phyloP scores from a whole-genome alignment of 2,329 filamentous ascomycete species.

The Onygena corvina region DNA sequence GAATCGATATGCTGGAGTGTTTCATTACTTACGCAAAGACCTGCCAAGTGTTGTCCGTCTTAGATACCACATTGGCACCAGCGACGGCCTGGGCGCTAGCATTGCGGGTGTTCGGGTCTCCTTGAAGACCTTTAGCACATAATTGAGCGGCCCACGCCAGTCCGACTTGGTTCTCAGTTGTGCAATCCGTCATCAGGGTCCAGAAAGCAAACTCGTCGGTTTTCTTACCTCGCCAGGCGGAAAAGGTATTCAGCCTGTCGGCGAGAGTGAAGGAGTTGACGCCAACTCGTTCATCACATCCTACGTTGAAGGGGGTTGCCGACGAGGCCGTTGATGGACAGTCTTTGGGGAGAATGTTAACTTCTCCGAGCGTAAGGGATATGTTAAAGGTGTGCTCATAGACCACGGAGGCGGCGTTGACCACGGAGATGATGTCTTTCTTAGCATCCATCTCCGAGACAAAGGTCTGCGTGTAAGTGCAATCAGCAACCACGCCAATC shows the following conservation, averaged over 20 bases:
- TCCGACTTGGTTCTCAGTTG: constrained; percentile 69
- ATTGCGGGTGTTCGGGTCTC: constrained; percentile 9
- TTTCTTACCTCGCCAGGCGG: constrained; percentile 68
- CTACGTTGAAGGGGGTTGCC: constrained; percentile 71
- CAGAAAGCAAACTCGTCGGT: constrained; percentile 79
- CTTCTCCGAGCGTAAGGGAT: constrained; percentile 74
- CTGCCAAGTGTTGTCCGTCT: constrained; percentile 76
- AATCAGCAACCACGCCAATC: constrained; percentile 85
- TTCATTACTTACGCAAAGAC: constrained; percentile 53
- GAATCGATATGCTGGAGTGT: not conserved
- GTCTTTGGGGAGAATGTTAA: constrained; percentile 61
- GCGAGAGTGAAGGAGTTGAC: constrained; percentile 51
- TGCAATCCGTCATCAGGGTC: constrained; percentile 72
- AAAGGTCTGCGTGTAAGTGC: constrained; percentile 68
- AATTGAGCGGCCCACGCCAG: constrained; percentile 82
- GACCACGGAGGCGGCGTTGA: constrained; percentile 75
- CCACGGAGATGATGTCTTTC: constrained; percentile 64
- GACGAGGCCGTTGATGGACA: constrained; percentile 60
- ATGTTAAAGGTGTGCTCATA: constrained; percentile 94
- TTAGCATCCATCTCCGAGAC: constrained; percentile 48
- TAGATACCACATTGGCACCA: constrained; percentile 78
- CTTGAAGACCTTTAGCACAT: constrained; percentile 37
- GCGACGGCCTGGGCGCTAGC: constrained; percentile 54
- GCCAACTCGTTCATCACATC: constrained; percentile 40
- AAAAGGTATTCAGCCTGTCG: constrained; percentile 75